These are phyloP conservation scores for Sporothrix dimorphospora DNA, from an alignment of 2,329 filamentous ascomycete genomes.

Conservation along the genomic window DNA sequence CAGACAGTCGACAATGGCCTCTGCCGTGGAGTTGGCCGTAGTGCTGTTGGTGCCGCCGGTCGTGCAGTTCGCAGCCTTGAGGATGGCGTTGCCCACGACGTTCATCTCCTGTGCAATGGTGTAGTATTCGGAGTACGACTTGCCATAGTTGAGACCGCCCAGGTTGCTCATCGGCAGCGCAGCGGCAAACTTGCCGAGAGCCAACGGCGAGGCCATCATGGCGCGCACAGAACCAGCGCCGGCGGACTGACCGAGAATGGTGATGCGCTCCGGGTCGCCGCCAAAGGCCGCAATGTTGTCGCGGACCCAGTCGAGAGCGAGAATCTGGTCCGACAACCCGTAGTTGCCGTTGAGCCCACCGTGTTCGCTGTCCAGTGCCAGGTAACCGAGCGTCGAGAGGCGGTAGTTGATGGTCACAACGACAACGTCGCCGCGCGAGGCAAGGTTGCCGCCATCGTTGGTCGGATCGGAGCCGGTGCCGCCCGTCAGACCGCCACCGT, in stretches of 20 bases:
- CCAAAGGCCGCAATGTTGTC: constrained; percentile 59
- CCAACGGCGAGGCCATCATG: constrained; percentile 52
- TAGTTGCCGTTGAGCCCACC: constrained; percentile 53
- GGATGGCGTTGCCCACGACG: constrained; percentile 54
- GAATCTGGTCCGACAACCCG: constrained; percentile 53
- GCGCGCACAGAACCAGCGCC: constrained; percentile 57
- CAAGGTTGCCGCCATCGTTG: constrained; percentile 59
- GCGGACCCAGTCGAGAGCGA: constrained; percentile 54
- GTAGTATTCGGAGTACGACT: constrained; percentile 61
- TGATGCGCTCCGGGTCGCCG: constrained; percentile 59
- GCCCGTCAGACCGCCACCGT: constrained; percentile 59
- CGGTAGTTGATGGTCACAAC: constrained; percentile 65
- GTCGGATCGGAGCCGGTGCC: constrained; percentile 47
- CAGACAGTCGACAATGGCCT: constrained; percentile 52
- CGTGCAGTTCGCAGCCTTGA: constrained; percentile 56
- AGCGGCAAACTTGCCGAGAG: constrained; percentile 51
- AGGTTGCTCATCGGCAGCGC: constrained; percentile 51
- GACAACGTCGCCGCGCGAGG: constrained; percentile 61
- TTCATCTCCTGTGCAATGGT: constrained; percentile 57
- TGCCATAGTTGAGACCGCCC: constrained; percentile 55
- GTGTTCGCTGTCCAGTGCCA: constrained; percentile 51
- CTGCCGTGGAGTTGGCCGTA: constrained; percentile 46
- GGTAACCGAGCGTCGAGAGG: constrained; percentile 59
- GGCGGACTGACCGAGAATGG: constrained; percentile 59
- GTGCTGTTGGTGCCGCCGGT: constrained; percentile 38